Evolutionary conservation across 2,329 filamentous ascomycete species (phyloP).

Genomic region (Botrytis galanthina): DNA sequence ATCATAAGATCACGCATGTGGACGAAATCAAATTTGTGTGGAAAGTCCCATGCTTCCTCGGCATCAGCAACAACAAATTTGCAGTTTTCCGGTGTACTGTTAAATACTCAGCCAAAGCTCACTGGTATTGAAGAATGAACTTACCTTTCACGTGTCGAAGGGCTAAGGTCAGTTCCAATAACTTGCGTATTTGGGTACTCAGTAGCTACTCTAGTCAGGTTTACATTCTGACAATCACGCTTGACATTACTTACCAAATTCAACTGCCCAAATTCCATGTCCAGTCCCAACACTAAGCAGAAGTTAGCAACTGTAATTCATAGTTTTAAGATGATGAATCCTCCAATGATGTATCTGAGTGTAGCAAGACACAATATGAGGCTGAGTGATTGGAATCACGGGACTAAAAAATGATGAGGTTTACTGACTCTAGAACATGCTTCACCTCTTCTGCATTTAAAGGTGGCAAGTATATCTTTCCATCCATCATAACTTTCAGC

Average conservation of each 20-base stretch:
- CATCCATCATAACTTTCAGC: slow-evolving; percentile 24
- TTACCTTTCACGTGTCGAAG: background rate
- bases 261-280: slow-evolving; percentile 60
- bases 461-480: slow-evolving; percentile 28
- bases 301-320: background rate
- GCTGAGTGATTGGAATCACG: background rate
- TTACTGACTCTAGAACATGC: slow-evolving; percentile 36
- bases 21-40: slow-evolving; percentile 50
- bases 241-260: slow-evolving; percentile 48
- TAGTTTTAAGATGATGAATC: background rate
- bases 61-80: slow-evolving; percentile 52
- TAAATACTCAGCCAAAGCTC: background rate
- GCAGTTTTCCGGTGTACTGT: slow-evolving; percentile 21
- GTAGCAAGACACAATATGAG: background rate
- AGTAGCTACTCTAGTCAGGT: slow-evolving; percentile 9
- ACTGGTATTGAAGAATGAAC: background rate
- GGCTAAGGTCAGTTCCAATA: slow-evolving; percentile 12
- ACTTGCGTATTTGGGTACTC: slow-evolving; percentile 8
- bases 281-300: slow-evolving; percentile 44
- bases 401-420: slow-evolving; percentile 22
- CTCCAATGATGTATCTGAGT: background rate
- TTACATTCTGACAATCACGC: background rate
- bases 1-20: slow-evolving; percentile 36
- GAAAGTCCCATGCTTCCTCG: slow-evolving; percentile 48
- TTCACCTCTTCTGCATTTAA: slow-evolving; percentile 33